These are phyloP conservation scores for Wallacemonas sp. DNA, from an alignment of 208 protist species.

Conservation along the genomic window DNA sequence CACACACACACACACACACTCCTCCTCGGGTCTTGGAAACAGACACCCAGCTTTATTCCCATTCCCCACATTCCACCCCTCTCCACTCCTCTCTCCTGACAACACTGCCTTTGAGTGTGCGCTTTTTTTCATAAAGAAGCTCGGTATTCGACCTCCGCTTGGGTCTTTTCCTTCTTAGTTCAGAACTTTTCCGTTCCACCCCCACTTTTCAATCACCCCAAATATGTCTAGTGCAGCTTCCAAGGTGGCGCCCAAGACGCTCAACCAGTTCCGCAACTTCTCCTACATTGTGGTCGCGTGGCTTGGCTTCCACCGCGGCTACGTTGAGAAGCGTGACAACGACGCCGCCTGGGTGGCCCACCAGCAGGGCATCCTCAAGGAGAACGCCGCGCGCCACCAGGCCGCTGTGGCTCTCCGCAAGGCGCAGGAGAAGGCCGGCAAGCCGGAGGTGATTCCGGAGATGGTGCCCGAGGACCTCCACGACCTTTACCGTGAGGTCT, in stretches of 20 bases:
- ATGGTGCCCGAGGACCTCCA: slow-evolving; percentile 66
- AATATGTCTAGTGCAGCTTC: slow-evolving; percentile 42
- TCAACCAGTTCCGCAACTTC: slow-evolving; percentile 89
- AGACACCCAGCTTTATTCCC: no score
- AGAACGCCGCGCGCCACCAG: slow-evolving; percentile 65
- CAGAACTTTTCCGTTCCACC: neutral
- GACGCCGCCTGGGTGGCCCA: slow-evolving; percentile 77
- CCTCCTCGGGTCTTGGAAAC: no score
- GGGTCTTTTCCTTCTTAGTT: neutral
- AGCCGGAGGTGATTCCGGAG: slow-evolving; percentile 38
- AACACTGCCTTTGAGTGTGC: no score
- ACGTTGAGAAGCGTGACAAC: slow-evolving; percentile 78
- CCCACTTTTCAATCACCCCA: slow-evolving; percentile 1
- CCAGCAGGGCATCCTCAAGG: slow-evolving; percentile 59
- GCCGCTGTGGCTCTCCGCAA: slow-evolving; percentile 43
- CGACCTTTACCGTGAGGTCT: slow-evolving; percentile 68
- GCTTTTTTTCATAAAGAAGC: no score
- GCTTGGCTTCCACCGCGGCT: slow-evolving; percentile 77
- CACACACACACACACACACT: no score
- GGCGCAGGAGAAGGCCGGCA: slow-evolving; percentile 19
- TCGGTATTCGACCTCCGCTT: no score
- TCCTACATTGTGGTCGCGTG: slow-evolving; percentile 82
- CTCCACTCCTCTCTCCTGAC: no score
- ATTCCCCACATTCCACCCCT: no score
- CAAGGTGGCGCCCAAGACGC: slow-evolving; percentile 83